These are phyloP conservation scores for Chrysoporthe deuterocubensis DNA, from an alignment of 2,329 filamentous ascomycete genomes.

Conservation along the genomic window DNA sequence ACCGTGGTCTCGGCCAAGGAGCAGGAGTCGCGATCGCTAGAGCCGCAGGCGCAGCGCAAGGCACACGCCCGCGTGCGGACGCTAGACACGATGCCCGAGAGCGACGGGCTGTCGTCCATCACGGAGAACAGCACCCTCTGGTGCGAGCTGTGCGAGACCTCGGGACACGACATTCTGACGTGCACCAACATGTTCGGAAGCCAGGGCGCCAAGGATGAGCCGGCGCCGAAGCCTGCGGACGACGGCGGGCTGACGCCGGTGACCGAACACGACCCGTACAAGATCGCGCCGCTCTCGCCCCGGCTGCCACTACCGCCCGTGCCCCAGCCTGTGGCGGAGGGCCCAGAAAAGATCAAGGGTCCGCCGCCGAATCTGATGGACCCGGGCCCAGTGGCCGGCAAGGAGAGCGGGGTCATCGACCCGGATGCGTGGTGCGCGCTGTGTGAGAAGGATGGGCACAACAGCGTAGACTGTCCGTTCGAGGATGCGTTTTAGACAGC, in stretches of 20 bases:
- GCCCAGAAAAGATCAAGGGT: slow-evolving; percentile 47
- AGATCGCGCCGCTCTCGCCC: slow-evolving; percentile 61
- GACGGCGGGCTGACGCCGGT: slow-evolving; percentile 17
- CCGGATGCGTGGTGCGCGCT: slow-evolving; percentile 94
- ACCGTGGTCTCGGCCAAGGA: slow-evolving; percentile 64
- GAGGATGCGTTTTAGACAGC: slow-evolving; percentile 72
- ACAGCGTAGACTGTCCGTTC: slow-evolving; percentile 93
- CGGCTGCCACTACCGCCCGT: slow-evolving; percentile 39
- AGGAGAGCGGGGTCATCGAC: slow-evolving; percentile 78
- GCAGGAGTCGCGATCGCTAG: slow-evolving; percentile 51
- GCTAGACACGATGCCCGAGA: slow-evolving; percentile 72
- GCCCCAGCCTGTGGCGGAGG: slow-evolving; percentile 44
- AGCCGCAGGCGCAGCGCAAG: slow-evolving; percentile 46
- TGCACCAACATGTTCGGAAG: slow-evolving; percentile 86
- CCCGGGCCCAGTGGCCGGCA: slow-evolving; percentile 73
- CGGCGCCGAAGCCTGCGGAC: slow-evolving; percentile 29
- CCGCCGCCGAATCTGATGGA: slow-evolving; percentile 67
- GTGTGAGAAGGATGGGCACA: slow-evolving; percentile 94
- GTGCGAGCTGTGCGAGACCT: slow-evolving; percentile 95
- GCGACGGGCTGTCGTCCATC: slow-evolving; percentile 69
- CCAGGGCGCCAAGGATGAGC: slow-evolving; percentile 32
- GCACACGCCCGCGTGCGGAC: slow-evolving; percentile 52
- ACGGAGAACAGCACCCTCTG: slow-evolving; percentile 77
- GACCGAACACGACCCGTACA: slow-evolving; percentile 46
- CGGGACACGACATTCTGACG: slow-evolving; percentile 90